Evolutionary conservation across 2,329 filamentous ascomycete genomes (phyloP), one percentile per base, ranked within the genome.

Genomic region (Macrophomina tecta): DNA sequence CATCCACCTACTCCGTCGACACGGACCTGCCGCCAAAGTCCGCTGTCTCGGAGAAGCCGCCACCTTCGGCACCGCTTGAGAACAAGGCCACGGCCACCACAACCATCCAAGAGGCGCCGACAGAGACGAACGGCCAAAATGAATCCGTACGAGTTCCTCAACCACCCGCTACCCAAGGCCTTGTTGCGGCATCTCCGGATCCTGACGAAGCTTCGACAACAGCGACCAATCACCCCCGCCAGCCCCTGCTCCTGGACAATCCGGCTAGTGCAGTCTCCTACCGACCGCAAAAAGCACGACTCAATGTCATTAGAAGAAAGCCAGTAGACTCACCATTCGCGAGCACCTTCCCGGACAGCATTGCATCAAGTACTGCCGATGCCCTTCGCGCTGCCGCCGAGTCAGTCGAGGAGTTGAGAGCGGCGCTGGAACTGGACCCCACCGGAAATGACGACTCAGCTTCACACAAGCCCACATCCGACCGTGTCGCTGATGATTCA

Each of bases 381-480:
- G 51, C 51, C 14, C 51, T 55, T 6, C 32, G 18, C 5, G 51
- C 51, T 28, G 55, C 55, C 18, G 36, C 36, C 55, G 55, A 60
- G 23, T 46, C 55, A 32, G 38, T 60, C 38, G 30, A 42, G 23
- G 55, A 60, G 55, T 38, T 60, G 55, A 46, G 40, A 38, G 38
- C 36, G 12, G 55, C 36, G 55, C 32, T 55, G 32, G 51, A 55
- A 12, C 34, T 34, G 51, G 51, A 34, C 1, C 30, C 32, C 16
- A 12, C 36, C 36, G 36, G 36, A 7, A 38, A 8, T 38, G 32
- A 34, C 32, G 51, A 34, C 51, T 55, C 51, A 12, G 8, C 28
- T 38, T 38, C 30, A 6, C 16, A 18, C 16, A n/a, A 52, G 2
- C 32, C 32, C 32, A 14, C 28, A 2, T 9, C 7, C n/a, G 4